Conservation (phyloP, 2,329 filamentous ascomycete genomes). For the Trichoderma simmonsii region DNA sequence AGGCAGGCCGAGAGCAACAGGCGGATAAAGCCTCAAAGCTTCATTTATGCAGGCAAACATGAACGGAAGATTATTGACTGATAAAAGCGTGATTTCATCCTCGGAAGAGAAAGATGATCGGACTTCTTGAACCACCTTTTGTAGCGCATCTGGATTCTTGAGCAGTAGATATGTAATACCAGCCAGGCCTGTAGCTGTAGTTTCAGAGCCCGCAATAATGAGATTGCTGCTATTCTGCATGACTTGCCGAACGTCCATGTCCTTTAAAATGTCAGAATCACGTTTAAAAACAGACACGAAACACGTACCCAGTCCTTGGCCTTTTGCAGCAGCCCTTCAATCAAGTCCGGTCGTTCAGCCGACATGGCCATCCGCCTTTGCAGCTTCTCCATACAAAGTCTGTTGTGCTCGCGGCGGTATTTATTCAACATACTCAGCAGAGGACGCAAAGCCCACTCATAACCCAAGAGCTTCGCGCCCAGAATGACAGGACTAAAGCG, state of each 20-base stretch:
- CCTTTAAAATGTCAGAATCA: not conserved
- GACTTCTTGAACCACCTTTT: not conserved
- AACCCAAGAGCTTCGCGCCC: not conserved
- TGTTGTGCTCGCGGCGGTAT: not conserved
- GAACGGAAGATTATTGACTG: not conserved
- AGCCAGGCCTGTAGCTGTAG: not conserved
- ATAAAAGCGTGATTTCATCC: not conserved
- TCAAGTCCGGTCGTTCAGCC: not conserved
- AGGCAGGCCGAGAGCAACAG: not conserved
- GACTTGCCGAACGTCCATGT: not conserved
- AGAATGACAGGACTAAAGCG: not conserved
- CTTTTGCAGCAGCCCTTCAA: not conserved
- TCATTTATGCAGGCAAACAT: not conserved
- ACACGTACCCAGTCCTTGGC: not conserved
- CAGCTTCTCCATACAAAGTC: not conserved
- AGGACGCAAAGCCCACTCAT: not conserved
- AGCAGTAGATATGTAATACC: not conserved
- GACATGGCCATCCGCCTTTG: not conserved
- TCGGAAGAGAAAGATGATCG: not conserved
- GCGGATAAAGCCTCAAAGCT: not conserved
- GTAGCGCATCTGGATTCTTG: not conserved
- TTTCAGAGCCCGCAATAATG: not conserved
- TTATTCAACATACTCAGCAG: not conserved
- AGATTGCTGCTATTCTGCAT: not conserved
- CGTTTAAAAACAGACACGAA: rapidly evolving